Evolutionary conservation across 305 asterid species (phyloP).

Genomic region (Fraxinus sp.): DNA sequence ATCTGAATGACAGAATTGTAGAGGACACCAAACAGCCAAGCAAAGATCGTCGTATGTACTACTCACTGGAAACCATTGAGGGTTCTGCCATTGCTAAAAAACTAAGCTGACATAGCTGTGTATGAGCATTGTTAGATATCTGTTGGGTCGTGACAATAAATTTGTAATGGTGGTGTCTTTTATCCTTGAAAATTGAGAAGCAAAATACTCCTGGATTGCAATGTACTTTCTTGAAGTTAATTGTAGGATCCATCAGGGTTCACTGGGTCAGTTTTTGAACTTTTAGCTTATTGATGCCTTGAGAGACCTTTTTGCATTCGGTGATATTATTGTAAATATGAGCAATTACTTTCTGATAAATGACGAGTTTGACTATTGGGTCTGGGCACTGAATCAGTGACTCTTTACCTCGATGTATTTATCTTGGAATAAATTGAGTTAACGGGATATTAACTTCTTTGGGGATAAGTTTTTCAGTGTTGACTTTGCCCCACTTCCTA

Average conservation of each 20-base stretch:
- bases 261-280: not conserved
- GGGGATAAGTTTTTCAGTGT: not conserved
- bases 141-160: slow-evolving; percentile 24
- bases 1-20: slow-evolving; percentile 8
- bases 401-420: not conserved
- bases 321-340: not conserved
- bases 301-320: not conserved
- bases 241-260: not conserved
- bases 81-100: slow-evolving; percentile 22
- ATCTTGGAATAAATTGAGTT: not conserved
- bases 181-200: slow-evolving; percentile 16
- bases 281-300: not conserved
- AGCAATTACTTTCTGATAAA: not conserved
- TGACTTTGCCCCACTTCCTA: not conserved
- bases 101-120: slow-evolving; percentile 29
- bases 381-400: not conserved
- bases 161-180: slow-evolving; percentile 26
- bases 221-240: slow-evolving; percentile 19
- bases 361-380: not conserved
- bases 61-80: slow-evolving; percentile 14
- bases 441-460: not conserved
- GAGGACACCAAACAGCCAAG: slow-evolving; percentile 25
- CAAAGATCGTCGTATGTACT: slow-evolving; percentile 24
- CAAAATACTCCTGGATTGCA: slow-evolving; percentile 1
- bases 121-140: slow-evolving; percentile 1